Conservation (phyloP, 1,139 yeast species). For the Candida gigantensis region DNA sequence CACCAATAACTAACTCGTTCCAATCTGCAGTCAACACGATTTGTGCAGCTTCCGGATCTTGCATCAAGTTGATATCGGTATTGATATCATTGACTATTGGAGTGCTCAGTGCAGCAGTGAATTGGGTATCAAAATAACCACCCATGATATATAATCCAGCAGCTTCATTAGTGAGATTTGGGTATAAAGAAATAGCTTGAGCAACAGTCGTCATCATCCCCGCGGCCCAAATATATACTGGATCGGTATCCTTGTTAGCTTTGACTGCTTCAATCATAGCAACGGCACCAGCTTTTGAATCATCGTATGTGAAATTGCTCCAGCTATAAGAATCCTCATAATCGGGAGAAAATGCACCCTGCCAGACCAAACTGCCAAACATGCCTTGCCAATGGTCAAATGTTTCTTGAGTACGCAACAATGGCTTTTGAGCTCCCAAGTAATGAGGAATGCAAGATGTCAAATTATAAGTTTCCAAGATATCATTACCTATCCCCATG, state of each 20-base stretch:
- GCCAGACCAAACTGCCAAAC: conserved; percentile 42
- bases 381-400: conserved; percentile 38
- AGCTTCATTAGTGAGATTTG: conserved; percentile 36
- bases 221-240: conserved; percentile 37
- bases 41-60: conserved; percentile 48
- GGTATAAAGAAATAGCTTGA: conserved; percentile 40
- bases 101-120: conserved; percentile 33
- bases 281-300: conserved; percentile 31
- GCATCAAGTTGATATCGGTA: conserved; percentile 43
- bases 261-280: conserved; percentile 41
- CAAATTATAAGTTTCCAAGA: conserved; percentile 30
- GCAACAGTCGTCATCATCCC: conserved; percentile 47
- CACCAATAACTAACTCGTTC: conserved; percentile 37
- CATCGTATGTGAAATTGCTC: conserved; percentile 29
- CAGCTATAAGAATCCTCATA: conserved; percentile 30
- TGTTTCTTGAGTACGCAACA: conserved; percentile 37
- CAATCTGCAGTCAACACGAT: conserved; percentile 39
- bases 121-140: conserved; percentile 41
- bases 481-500: conserved; percentile 28
- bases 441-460: conserved; percentile 39
- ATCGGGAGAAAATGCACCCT: conserved; percentile 36
- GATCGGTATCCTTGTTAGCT: conserved; percentile 26
- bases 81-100: conserved; percentile 30
- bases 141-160: conserved; percentile 45
- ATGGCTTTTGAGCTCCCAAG: conserved; percentile 38